Evolutionary conservation across 2,329 filamentous ascomycete genomes (phyloP).

Genomic region (Zopfia rhizophila): DNA sequence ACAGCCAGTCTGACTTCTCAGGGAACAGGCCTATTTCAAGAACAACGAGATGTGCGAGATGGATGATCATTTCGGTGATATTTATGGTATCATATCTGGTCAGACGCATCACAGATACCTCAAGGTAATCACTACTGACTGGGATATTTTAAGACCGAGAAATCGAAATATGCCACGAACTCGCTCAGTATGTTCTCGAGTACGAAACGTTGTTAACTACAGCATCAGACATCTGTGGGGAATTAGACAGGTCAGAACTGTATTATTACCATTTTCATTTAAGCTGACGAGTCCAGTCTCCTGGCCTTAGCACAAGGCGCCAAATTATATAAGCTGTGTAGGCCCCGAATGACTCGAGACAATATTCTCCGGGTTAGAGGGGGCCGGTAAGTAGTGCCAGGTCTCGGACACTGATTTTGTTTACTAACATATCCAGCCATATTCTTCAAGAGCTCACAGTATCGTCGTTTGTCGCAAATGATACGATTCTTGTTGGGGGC

Average conservation of each 20-base stretch:
- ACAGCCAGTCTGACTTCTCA: constrained; percentile 6
- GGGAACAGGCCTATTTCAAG: constrained; percentile 82
- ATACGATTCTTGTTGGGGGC: constrained; percentile 76
- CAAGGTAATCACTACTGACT: constrained; percentile 1
- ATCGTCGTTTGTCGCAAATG: constrained; percentile 83
- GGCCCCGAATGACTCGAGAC: constrained; percentile 74
- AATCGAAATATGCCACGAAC: constrained; percentile 84
- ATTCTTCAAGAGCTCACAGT: constrained; percentile 87
- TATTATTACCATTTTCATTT: neutral
- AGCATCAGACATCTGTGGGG: constrained; percentile 84
- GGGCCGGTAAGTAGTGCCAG: constrained; percentile 67
- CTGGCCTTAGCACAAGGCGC: constrained; percentile 84
- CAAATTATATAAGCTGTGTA: constrained; percentile 74
- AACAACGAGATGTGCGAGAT: constrained; percentile 82
- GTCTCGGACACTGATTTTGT: constrained; percentile 11
- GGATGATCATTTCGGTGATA: constrained; percentile 83
- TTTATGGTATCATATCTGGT: constrained; percentile 86
- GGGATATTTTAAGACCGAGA: constrained; percentile 74
- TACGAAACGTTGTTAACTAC: constrained; percentile 72
- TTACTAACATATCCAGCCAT: constrained; percentile 62
- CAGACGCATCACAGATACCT: constrained; percentile 20
- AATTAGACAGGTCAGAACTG: constrained; percentile 73
- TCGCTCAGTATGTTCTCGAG: constrained; percentile 76
- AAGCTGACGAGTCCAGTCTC: constrained; percentile 62
- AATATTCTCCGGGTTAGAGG: constrained; percentile 78